Evolutionary conservation across 1,284 basidiomycete genomes (phyloP).

Genomic region (Marasmius tenuissimus): DNA sequence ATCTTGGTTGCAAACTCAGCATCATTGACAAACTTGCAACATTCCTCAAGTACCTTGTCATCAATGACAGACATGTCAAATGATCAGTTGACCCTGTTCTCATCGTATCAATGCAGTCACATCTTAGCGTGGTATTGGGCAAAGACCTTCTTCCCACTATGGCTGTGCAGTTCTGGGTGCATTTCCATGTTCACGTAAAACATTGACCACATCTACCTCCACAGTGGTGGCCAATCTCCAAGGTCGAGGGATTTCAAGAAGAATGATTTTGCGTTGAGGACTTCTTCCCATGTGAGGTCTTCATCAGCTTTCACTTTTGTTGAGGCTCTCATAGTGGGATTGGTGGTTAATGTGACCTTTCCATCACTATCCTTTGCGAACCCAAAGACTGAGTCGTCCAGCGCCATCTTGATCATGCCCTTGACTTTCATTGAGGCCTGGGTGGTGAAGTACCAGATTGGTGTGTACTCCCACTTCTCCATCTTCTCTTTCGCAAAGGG

Average conservation of each 20-base stretch:
- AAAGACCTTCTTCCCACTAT: background rate
- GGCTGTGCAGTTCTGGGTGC: background rate
- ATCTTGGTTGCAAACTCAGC: background rate
- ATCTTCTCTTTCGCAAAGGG: background rate
- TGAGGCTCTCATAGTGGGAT: background rate
- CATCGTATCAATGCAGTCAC: background rate
- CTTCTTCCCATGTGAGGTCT: background rate
- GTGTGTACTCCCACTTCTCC: background rate
- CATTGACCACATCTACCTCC: background rate
- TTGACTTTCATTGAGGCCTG: background rate
- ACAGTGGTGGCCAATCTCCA: background rate
- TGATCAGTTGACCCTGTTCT: background rate
- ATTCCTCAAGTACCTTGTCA: background rate
- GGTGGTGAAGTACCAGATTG: slow-evolving; percentile 4
- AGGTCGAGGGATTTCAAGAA: background rate
- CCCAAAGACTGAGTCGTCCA: background rate
- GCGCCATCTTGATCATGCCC: background rate
- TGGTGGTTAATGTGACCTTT: background rate
- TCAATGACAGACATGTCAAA: slow-evolving; percentile 6
- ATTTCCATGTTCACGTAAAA: slow-evolving; percentile 9
- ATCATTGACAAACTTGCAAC: background rate
- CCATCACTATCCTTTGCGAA: background rate
- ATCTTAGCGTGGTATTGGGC: slow-evolving; percentile 3
- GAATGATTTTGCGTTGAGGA: background rate
- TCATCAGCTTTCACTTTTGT: slow-evolving; percentile 1